A percentile compares a stretch with the other conserved stretches of the same genome.
These are phyloP conservation scores for Talaromyces atroroseus DNA, from an alignment of 2,329 filamentous ascomycete genomes.

Conservation along the genomic window DNA sequence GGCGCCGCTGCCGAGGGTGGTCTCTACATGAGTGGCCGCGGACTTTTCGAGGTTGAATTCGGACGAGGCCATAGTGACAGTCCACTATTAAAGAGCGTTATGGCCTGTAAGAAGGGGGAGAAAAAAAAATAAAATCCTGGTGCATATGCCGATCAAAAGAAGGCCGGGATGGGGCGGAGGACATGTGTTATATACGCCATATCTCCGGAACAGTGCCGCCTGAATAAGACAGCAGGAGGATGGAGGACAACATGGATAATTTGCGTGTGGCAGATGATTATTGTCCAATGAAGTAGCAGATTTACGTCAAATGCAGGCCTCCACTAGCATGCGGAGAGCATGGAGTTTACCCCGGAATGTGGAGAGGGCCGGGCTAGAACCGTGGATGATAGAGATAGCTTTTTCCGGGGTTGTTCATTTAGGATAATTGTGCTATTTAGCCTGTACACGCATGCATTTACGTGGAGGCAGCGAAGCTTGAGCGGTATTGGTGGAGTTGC, in stretches of 20 bases:
- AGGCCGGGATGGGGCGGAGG: neutral
- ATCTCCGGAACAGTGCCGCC: neutral
- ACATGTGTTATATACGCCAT: neutral
- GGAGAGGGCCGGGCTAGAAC: neutral
- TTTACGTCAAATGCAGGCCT: neutral
- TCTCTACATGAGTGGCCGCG: constrained; percentile 23
- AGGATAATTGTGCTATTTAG: neutral
- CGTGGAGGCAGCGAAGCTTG: neutral
- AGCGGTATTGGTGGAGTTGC: constrained; percentile 8
- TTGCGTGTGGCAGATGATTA: neutral
- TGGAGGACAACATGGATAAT: neutral
- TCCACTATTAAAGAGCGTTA: neutral
- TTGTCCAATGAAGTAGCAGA: neutral
- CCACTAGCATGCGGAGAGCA: neutral
- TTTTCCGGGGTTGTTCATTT: neutral
- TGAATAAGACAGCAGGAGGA: neutral
- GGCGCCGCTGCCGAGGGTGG: constrained; percentile 21
- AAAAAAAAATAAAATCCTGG: neutral
- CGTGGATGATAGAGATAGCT: too few species aligned
- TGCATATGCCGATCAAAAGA: neutral
- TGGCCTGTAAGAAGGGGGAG: neutral
- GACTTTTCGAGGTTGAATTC: constrained; percentile 21
- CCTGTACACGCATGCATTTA: neutral
- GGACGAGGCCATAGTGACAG: neutral
- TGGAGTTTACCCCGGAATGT: neutral